Percentiles rank a stretch among this genome's conserved stretches.
Conservation (phyloP, 2,329 filamentous ascomycete genomes). For the Penicillium freii region DNA sequence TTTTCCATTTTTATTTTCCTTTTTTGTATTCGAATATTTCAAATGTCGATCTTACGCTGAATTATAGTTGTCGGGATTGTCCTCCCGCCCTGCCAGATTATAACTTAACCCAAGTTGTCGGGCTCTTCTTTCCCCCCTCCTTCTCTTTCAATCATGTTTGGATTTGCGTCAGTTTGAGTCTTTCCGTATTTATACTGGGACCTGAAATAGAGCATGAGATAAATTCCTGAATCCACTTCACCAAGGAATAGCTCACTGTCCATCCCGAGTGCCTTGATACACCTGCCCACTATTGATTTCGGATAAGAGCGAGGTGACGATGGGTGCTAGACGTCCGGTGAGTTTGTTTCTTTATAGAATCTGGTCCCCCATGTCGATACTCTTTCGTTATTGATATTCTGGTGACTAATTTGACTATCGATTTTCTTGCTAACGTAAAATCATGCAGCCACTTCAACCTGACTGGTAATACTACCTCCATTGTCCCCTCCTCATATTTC, state of each 20-base stretch:
- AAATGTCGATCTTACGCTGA: constrained; percentile 21
- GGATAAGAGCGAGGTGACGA: constrained; percentile 10
- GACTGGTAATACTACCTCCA: constrained; percentile 3
- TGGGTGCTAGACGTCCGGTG: constrained; percentile 20
- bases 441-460: neutral
- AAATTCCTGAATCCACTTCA: constrained; percentile 7
- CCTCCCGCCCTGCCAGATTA: constrained; percentile 34
- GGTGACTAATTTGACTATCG: neutral
- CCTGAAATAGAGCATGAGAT: constrained; percentile 10
- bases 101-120: constrained; percentile 41
- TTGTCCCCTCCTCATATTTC: neutral
- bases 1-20: neutral
- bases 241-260: constrained; percentile 1
- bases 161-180: constrained; percentile 1
- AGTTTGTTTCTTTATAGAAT: constrained; percentile 2
- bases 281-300: neutral
- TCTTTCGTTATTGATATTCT: neutral
- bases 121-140: constrained; percentile 21
- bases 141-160: constrained; percentile 2
- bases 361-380: neutral
- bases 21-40: constrained; percentile 14
- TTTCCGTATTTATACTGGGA: constrained; percentile 9
- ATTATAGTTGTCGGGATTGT: constrained; percentile 31
- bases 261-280: neutral
- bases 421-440: neutral